Base-by-base conservation (phyloP, 2,329 filamentous ascomycete genomes). In the Clarireedia hainanense region DNA sequence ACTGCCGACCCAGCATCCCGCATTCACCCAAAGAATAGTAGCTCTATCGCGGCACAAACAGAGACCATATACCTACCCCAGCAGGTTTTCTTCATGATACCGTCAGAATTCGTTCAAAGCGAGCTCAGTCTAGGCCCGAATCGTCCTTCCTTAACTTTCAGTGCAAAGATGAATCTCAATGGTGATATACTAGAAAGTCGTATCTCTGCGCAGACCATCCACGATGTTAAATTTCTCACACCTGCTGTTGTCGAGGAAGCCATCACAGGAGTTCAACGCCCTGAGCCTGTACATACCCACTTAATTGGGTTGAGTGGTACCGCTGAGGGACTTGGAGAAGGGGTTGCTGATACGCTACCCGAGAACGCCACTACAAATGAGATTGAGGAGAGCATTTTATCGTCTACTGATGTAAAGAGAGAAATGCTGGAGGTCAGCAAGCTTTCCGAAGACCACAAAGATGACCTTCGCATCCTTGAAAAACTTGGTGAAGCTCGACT, bases 1-100 rank as follows among this genome's bases (percentile, higher is more conserved):
- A 79, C 88, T 43, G 89, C 89, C 14, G 89, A 94, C 65, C 88
- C 88, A 7, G 85, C 86, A 2, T 88, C 89, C 5, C 80, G 81
- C 57, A 81, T 94, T 60, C 64, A 73, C 20, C 80, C 81, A 17
- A 74, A 80, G 23, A 81, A 83, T 39, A 71, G 75, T 7, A 69
- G 89, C 6, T 78, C 80, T 36, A 83, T 88, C 47, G 77, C 84
- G 57, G 74, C 82, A 58, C 75, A 84, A 34, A 75, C 78, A 1
- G 73, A 81, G 62, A 83, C 78, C n/a, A 74, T 79, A 46, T 86
- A 85, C 60, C 73, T 85, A 17, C 74, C 80, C 3, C 81, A 82
- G 1, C 76, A 81, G 63, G 74, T 76, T 23, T 72, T 77, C 51
- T 73, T 76, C 50, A 86, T 88, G 82, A 70, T 87, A 48, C 76